These are phyloP conservation scores for Trichocladium antarcticum DNA, from an alignment of 495 filamentous ascomycete genomes.

Conservation along the genomic window DNA sequence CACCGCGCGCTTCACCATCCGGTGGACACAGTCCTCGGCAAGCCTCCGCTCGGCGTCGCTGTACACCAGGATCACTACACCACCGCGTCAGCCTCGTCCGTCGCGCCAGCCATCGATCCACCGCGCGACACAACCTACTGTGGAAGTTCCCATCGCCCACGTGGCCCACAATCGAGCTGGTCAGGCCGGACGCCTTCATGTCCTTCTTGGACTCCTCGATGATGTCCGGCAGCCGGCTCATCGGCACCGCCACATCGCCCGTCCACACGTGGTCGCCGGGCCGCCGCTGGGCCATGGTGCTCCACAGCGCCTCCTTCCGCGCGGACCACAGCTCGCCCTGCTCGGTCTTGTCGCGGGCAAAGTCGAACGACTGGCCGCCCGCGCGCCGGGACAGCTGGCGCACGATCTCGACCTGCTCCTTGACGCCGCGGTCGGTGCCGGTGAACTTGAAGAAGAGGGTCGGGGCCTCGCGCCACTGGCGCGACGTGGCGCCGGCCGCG, in stretches of 20 bases:
- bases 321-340: slow-evolving; percentile 75
- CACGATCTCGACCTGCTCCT: slow-evolving; percentile 71
- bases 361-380: slow-evolving; percentile 62
- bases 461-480: slow-evolving; percentile 64
- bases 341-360: slow-evolving; percentile 59
- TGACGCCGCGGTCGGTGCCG: slow-evolving; percentile 61
- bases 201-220: slow-evolving; percentile 71
- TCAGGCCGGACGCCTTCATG: slow-evolving; percentile 52
- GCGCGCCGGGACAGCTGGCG: slow-evolving; percentile 51
- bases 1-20: slow-evolving; percentile 75
- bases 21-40: slow-evolving; percentile 61
- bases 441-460: slow-evolving; percentile 95
- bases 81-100: slow-evolving; percentile 10
- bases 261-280: slow-evolving; percentile 66
- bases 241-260: slow-evolving; percentile 72
- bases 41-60: slow-evolving; percentile 51
- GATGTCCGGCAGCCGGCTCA: slow-evolving; percentile 58
- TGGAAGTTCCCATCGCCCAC: slow-evolving; percentile 83
- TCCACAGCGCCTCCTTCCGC: slow-evolving; percentile 78
- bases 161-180: slow-evolving; percentile 67
- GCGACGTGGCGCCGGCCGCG: slow-evolving; percentile 56
- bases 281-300: slow-evolving; percentile 47
- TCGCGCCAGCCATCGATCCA: not conserved
- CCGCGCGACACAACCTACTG: slow-evolving; percentile 25
- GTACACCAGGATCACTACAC: slow-evolving; percentile 57